Evolutionary conservation across 2,329 filamentous ascomycete species (phyloP), one percentile per base, ranked within the genome.

Genomic region (Sporothrix protearum): DNA sequence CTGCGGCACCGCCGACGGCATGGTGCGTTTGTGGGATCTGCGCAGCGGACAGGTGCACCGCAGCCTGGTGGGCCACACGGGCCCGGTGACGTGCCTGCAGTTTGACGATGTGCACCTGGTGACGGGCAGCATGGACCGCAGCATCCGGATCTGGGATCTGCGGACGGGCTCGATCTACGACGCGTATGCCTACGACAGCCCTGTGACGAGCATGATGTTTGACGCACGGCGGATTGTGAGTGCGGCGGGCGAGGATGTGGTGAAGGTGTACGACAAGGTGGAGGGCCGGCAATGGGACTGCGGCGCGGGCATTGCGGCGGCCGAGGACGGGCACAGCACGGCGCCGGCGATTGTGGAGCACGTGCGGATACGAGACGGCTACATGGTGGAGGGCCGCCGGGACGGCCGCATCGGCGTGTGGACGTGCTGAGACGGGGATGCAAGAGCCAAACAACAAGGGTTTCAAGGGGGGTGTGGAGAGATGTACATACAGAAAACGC

Each of bases 81-180:
- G 94, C 0, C 92, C 96, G 0, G 93, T 99, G 71, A 97, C 96
- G 3, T 93, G 92, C 78, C 83, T 99, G 75, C 96, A 98, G 79
- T 99, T 99, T 79, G 96, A 99, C 79, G 94, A 98, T 78, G 89
- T 96, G 45, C 94, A 97, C 81, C 83, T 99, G 71, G 93, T 99
- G 66, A 99, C 96, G 25, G 95, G 94, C 71, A 97, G 94, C 81
- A 82, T 92, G 77, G 96, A 99, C 81, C 88, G 96, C 78, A 98
- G 95, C 79, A 92, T 99, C 79, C 86, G 96, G 94, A 98, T 99
- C 79, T 99, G 96, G 96, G 96, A 99, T 81, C 91, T 99, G 71
- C 92, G 96, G 70, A 98, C 94, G 14, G 96, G 96, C 61, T 94
- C 94, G 45, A 97, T 99, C 76, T 92, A 92, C 80, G 96, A 99